Evolutionary conservation across 345 rosid genomes (phyloP).

Genomic region (Bruguiera parviflora): DNA sequence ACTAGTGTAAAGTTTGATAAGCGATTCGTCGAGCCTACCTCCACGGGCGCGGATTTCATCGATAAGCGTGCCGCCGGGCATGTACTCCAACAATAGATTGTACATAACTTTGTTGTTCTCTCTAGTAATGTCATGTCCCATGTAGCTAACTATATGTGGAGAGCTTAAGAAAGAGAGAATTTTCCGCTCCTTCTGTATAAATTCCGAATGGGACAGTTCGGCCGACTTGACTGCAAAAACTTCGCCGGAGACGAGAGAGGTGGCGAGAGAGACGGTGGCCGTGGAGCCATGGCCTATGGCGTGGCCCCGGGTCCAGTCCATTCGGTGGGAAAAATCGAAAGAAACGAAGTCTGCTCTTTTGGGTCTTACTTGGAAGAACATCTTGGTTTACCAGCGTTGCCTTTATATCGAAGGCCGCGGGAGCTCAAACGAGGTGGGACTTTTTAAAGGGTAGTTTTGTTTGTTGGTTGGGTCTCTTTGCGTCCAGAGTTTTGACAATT

Average conservation of each 20-base stretch:
- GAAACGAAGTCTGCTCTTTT: background rate
- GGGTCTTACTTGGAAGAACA: background rate
- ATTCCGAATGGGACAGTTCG: slow-evolving; percentile 41
- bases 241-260: slow-evolving; percentile 31
- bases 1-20: slow-evolving; percentile 41
- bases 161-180: slow-evolving; percentile 49
- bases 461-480: slow-evolving; percentile 15
- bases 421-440: background rate
- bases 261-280: slow-evolving; percentile 65
- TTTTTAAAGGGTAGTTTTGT: slow-evolving; percentile 7
- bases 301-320: slow-evolving; percentile 72
- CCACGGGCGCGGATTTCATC: slow-evolving; percentile 37
- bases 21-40: slow-evolving; percentile 38
- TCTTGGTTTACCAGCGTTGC: background rate
- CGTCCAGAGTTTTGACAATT: slow-evolving; percentile 18
- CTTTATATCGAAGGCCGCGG: slow-evolving; percentile 2
- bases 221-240: slow-evolving; percentile 62
- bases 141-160: slow-evolving; percentile 51
- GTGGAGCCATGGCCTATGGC: slow-evolving; percentile 68
- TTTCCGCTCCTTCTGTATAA: slow-evolving; percentile 51
- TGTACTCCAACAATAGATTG: slow-evolving; percentile 69
- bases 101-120: slow-evolving; percentile 36
- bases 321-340: slow-evolving; percentile 9
- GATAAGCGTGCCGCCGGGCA: slow-evolving; percentile 48
- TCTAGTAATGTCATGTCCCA: slow-evolving; percentile 45